These are phyloP conservation scores for Hypoxylon subgilvum DNA, from an alignment of 495 filamentous ascomycete species.

Conservation along the genomic window DNA sequence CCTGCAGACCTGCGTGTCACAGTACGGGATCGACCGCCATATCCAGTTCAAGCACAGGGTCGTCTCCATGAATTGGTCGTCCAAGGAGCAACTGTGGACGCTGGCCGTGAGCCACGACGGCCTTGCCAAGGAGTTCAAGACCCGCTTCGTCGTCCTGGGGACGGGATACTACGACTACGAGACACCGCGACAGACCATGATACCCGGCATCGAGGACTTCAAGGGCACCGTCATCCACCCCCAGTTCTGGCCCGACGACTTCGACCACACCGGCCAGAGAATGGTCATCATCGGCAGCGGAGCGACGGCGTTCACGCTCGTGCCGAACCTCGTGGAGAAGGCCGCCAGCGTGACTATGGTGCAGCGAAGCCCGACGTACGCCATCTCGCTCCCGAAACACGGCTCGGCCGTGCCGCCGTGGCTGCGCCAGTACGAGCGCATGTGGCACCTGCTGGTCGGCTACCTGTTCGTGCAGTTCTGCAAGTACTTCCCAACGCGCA, in stretches of 20 bases:
- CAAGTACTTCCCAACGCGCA: slow-evolving; percentile 59
- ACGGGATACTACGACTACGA: slow-evolving; percentile 75
- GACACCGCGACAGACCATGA: slow-evolving; percentile 58
- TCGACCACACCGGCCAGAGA: slow-evolving; percentile 57
- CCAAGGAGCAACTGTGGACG: slow-evolving; percentile 64
- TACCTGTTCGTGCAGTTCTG: slow-evolving; percentile 56
- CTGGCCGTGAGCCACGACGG: slow-evolving; percentile 59
- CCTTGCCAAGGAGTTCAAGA: slow-evolving; percentile 48
- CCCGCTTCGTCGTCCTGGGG: slow-evolving; percentile 65
- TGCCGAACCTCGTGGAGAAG: slow-evolving; percentile 57
- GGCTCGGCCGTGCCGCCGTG: slow-evolving; percentile 23
- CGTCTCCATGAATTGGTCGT: slow-evolving; percentile 64
- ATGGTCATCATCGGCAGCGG: slow-evolving; percentile 64
- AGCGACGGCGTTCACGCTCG: slow-evolving; percentile 62
- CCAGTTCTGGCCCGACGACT: slow-evolving; percentile 65
- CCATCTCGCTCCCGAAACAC: slow-evolving; percentile 52
- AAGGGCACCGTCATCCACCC: slow-evolving; percentile 63
- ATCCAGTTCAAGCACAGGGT: slow-evolving; percentile 68
- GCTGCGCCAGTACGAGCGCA: not conserved
- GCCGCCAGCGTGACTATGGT: slow-evolving; percentile 62
- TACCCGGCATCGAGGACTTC: slow-evolving; percentile 66
- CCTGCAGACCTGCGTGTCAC: slow-evolving; percentile 61
- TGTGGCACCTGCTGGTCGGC: not conserved
- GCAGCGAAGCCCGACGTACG: slow-evolving; percentile 63
- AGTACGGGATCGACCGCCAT: slow-evolving; percentile 66